Evolutionary conservation across 2,329 filamentous ascomycete genomes (phyloP).

Genomic region (Lecanicillium sp.): DNA sequence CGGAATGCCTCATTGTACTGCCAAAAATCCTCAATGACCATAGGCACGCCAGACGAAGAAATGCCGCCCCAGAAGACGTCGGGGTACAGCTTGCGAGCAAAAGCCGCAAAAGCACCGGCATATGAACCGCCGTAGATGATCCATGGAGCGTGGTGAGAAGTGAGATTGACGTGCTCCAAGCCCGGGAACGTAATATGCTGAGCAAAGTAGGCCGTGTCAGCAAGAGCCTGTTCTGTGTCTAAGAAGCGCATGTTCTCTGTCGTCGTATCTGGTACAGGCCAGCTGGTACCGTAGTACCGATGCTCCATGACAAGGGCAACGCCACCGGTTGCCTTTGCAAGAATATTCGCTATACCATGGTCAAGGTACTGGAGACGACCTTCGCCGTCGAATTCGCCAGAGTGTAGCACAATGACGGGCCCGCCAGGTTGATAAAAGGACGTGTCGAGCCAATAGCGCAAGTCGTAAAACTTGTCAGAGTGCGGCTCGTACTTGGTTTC

Average conservation of each 20-base stretch:
- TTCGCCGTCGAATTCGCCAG: conserved; percentile 60
- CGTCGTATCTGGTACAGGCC: conserved; percentile 56
- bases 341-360: conserved; percentile 66
- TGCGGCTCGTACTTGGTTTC: conserved; percentile 72
- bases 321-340: conserved; percentile 63
- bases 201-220: conserved; percentile 76
- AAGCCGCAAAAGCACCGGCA: conserved; percentile 69
- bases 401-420: conserved; percentile 69
- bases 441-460: conserved; percentile 80
- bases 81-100: conserved; percentile 68
- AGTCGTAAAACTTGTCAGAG: conserved; percentile 54
- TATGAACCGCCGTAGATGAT: conserved; percentile 81
- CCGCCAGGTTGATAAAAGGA: conserved; percentile 68
- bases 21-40: conserved; percentile 73
- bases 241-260: conserved; percentile 70
- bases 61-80: conserved; percentile 73
- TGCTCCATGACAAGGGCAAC: conserved; percentile 79
- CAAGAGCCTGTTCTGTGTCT: conserved; percentile 73
- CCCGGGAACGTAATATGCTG: conserved; percentile 63
- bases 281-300: conserved; percentile 75
- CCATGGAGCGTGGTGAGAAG: conserved; percentile 57
- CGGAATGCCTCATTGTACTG: conserved; percentile 45
- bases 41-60: conserved; percentile 70
- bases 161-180: conserved; percentile 58
- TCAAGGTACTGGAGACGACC: conserved; percentile 61